Evolutionary conservation across 2,329 filamentous ascomycete species (phyloP), one percentile per base, ranked within the genome.

Genomic region (Grosmannia clavigera): DNA sequence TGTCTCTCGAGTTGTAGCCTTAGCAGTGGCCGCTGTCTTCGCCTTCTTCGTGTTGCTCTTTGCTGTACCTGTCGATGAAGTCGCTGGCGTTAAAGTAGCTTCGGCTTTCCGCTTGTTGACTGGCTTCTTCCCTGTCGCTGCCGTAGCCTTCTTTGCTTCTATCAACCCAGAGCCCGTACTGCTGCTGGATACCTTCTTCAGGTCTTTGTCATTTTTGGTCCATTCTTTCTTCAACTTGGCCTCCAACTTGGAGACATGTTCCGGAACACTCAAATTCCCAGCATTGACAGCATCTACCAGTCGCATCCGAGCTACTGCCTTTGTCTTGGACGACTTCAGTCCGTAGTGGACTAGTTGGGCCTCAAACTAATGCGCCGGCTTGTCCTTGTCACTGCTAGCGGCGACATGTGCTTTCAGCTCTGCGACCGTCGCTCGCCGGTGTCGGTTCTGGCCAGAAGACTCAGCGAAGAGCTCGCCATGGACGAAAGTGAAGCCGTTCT

Each of bases 311-410:
- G 82, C 82, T 0, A 77, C 76, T 27, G 79, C 76, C 69, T 85
- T 85, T 53, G 76, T 75, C 65, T 81, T 82, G 22, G 80, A 81
- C 0, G 76, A 74, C 7, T 72, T 73, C 0, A 86, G 72, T 1
- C 81, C 82, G 69, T 85, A 86, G 69, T 86, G 83, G 4, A 83
- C 69, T 12, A 85, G 74, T 63, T 86, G 82, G 0, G 83, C 81
- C 63, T 82, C 77, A 61, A 82, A 86, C 78, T 79, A 86, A 63
- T 85, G 81, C 1, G 75, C 81, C 0, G 81, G 76, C 52, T 76
- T 76, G 65, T 84, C 80, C 31, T 71, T 70, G 46, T 64, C 71
- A 48, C 72, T 72, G 6, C 68, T 63, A 53, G 35, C 3, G 58
- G 77, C 74, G 63, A 80, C 77, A 55, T 77, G 72, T 2, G 72